Conservation (phyloP, 345 rosid species). For the Ceriops zippeliana region DNA sequence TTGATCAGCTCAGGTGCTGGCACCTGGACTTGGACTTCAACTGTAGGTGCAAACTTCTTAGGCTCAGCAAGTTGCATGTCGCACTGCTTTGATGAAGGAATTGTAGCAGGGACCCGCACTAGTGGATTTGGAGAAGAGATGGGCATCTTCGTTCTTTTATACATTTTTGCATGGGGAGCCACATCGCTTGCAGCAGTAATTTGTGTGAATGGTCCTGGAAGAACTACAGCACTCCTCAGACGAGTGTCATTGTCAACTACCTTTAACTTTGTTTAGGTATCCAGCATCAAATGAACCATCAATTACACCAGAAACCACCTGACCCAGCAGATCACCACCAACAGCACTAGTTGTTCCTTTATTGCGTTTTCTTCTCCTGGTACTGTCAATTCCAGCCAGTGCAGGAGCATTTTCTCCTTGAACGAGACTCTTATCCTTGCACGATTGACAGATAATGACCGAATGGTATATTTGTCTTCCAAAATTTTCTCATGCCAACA, state of each 20-base stretch:
- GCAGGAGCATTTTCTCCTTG: slow-evolving; percentile 29
- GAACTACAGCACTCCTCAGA: slow-evolving; percentile 55
- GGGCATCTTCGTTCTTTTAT: slow-evolving; percentile 37
- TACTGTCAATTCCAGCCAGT: slow-evolving; percentile 21
- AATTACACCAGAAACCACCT: slow-evolving; percentile 52
- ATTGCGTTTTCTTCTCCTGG: slow-evolving; percentile 26
- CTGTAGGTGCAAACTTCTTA: slow-evolving; percentile 18
- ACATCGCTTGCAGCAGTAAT: slow-evolving; percentile 45
- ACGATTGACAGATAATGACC: not conserved
- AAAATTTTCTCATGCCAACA: slow-evolving; percentile 19
- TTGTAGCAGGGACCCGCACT: slow-evolving; percentile 12
- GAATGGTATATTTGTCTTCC: not conserved
- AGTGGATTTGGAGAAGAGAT: slow-evolving; percentile 33
- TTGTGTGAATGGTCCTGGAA: slow-evolving; percentile 40
- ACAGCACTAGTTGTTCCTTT: slow-evolving; percentile 16
- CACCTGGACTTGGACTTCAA: slow-evolving; percentile 18
- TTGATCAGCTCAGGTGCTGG: slow-evolving; percentile 17
- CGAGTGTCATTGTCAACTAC: slow-evolving; percentile 43
- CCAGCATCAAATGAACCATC: slow-evolving; percentile 67
- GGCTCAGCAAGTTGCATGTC: slow-evolving; percentile 31
- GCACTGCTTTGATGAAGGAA: slow-evolving; percentile 22
- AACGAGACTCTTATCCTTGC: slow-evolving; percentile 26
- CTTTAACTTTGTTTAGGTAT: slow-evolving; percentile 54
- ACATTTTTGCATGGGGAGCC: slow-evolving; percentile 17
- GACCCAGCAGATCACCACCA: slow-evolving; percentile 44